phyloP scores from a whole-genome alignment of 768 basidiomycete species.

The Termitomyces sp. region DNA sequence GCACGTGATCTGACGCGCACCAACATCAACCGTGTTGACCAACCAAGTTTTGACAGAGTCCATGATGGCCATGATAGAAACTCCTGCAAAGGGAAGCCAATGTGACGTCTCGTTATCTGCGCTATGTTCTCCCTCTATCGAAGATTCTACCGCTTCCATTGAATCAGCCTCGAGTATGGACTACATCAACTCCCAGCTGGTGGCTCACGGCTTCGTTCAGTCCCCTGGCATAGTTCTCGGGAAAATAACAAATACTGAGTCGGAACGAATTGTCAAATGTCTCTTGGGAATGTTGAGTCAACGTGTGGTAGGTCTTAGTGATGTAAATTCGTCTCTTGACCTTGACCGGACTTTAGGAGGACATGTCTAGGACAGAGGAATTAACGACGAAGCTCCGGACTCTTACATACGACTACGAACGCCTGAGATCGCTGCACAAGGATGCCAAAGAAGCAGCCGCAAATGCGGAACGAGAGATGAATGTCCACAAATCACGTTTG shows the following conservation, averaged over 20 bases:
- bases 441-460: constrained; percentile 57
- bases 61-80: constrained; percentile 29
- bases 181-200: constrained; percentile 77
- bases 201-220: constrained; percentile 75
- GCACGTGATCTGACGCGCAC: constrained; percentile 23
- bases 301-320: constrained; percentile 55
- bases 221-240: constrained; percentile 67
- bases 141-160: constrained; percentile 43
- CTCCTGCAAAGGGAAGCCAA: constrained; percentile 47
- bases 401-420: constrained; percentile 77
- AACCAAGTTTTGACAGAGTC: neutral
- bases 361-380: constrained; percentile 78
- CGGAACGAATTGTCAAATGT: constrained; percentile 65
- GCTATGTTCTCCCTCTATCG: constrained; percentile 41
- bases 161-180: constrained; percentile 62
- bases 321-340: neutral
- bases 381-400: constrained; percentile 72
- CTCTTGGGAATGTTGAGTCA: constrained; percentile 74
- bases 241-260: constrained; percentile 51
- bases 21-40: neutral
- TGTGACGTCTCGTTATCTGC: constrained; percentile 49
- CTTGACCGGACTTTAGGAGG: constrained; percentile 37
- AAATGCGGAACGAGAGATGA: constrained; percentile 76
- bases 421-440: constrained; percentile 63
- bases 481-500: constrained; percentile 67